Evolutionary conservation across 768 basidiomycete genomes (phyloP).

Genomic region (Boletus pseudo-olivaceus): DNA sequence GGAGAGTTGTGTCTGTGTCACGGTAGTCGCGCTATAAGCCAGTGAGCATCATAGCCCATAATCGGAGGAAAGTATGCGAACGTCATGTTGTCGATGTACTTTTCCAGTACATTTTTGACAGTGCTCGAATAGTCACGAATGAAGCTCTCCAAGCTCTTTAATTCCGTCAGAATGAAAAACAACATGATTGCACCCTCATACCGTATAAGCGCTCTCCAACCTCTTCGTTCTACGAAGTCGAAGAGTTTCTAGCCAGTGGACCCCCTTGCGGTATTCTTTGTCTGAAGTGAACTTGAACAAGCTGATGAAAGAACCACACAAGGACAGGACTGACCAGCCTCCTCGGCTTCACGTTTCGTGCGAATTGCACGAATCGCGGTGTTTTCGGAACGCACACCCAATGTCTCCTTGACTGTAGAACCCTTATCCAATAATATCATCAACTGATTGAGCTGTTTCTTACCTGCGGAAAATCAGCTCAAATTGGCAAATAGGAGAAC

Average conservation of each 20-base stretch:
- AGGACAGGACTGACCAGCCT: constrained; percentile 61
- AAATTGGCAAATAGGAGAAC: background rate
- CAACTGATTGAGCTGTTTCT: constrained; percentile 81
- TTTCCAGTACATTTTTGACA: constrained; percentile 61
- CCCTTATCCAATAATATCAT: constrained; percentile 84
- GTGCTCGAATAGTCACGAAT: constrained; percentile 64
- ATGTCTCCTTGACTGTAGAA: constrained; percentile 55
- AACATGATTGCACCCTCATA: constrained; percentile 28
- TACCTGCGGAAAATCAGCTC: constrained; percentile 45
- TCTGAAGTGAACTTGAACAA: constrained; percentile 42
- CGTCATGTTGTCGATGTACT: constrained; percentile 81
- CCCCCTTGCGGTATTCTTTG: constrained; percentile 84
- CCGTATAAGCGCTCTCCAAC: constrained; percentile 77
- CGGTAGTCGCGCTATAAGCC: constrained; percentile 62
- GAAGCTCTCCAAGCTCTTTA: constrained; percentile 78
- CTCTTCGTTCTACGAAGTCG: constrained; percentile 79
- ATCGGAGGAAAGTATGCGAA: constrained; percentile 9
- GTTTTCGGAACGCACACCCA: constrained; percentile 56
- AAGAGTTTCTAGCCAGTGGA: constrained; percentile 91
- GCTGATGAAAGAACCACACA: background rate
- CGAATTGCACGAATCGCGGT: constrained; percentile 72
- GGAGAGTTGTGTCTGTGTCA: constrained; percentile 72
- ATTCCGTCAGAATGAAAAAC: constrained; percentile 9
- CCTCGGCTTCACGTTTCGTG: constrained; percentile 86
- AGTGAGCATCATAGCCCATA: background rate